Percentiles rank a stretch among this genome's conserved stretches.
These are phyloP conservation scores for Rhodocollybia butyracea DNA, from an alignment of 768 basidiomycete species.

Conservation along the genomic window DNA sequence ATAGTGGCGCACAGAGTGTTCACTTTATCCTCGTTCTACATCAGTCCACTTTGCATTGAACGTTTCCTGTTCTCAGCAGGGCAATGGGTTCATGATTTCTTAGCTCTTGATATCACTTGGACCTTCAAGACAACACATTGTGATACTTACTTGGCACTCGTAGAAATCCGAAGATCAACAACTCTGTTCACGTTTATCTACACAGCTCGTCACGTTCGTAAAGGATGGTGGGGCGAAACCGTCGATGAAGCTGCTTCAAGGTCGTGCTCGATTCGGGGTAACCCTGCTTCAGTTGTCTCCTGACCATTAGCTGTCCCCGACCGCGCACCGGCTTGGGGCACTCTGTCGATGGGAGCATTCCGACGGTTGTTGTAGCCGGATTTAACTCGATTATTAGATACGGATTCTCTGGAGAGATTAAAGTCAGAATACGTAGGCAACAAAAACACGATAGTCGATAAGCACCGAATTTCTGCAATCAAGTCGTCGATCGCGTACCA, in stretches of 20 bases:
- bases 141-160: no score
- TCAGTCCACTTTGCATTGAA: no score
- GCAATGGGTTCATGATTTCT: no score
- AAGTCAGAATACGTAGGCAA: slow-evolving; percentile 8
- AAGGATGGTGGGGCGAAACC: neutral
- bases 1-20: no score
- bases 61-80: no score
- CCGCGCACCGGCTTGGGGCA: slow-evolving; percentile 69
- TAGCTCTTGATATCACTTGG: no score
- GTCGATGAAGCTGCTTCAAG: slow-evolving; percentile 27
- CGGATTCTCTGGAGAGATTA: slow-evolving; percentile 58
- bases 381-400: slow-evolving; percentile 81
- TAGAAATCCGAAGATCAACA: no score
- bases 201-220: neutral
- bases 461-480: slow-evolving; percentile 78
- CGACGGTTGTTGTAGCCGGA: slow-evolving; percentile 63
- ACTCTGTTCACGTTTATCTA: no score
- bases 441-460: slow-evolving; percentile 4
- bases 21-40: no score
- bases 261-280: slow-evolving; percentile 41
- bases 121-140: no score
- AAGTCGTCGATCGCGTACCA: slow-evolving; percentile 80
- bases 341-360: slow-evolving; percentile 65
- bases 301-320: slow-evolving; percentile 61
- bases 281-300: slow-evolving; percentile 53